Base-by-base conservation (phyloP, 768 basidiomycete genomes). In the Rhodotorula diobovata region DNA sequence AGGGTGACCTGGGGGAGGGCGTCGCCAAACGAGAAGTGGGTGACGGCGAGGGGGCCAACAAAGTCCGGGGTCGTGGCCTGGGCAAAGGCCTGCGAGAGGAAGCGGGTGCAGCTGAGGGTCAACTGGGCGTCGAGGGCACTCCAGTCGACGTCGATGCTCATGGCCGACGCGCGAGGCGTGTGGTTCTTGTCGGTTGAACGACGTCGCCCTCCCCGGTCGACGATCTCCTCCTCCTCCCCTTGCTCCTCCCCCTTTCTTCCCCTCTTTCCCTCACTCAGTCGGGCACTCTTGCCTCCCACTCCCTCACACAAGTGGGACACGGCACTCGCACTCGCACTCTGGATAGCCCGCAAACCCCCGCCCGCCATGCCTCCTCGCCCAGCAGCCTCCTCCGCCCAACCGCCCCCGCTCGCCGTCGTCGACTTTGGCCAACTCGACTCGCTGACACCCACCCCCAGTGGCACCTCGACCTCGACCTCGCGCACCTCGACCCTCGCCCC, bases 61-160 rank as follows among this genome's bases (percentile, higher is more conserved):
- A 94, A 98, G 18, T 92, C 92, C 0, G 95, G 96, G n/a, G 91
- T 82, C 43, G 86, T 81, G 6, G 88, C 86, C 60, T 81, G 84
- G 12, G 84, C 78, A 34, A 99, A 88, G 67, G 91, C 89, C 68
- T 83, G 82, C 82, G 96, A 93, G 77, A 99, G 87, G 58, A 88
- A 78, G 50, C 86, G 84, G 67, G 93, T 85, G 68, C 94, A 84
- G 41, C 84, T 84, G 28, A 83, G 82, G 15, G 92, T 85, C 20
- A 96, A 85, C 3, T 87, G 85, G 32, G 84, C 80, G 81, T 92
- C 88, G 72, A 98, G 86, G 75, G 88, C 87, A 75, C 83, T 81
- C 94, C 95, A 99, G 83, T 95, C 91, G 65, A 99, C 83, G 83
- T 98, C 95, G 81, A 99, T 87, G 28, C 93, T 95, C 94, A 96